Conservation (phyloP, 2,329 filamentous ascomycete species). For the Ascochyta clinopodiicola region DNA sequence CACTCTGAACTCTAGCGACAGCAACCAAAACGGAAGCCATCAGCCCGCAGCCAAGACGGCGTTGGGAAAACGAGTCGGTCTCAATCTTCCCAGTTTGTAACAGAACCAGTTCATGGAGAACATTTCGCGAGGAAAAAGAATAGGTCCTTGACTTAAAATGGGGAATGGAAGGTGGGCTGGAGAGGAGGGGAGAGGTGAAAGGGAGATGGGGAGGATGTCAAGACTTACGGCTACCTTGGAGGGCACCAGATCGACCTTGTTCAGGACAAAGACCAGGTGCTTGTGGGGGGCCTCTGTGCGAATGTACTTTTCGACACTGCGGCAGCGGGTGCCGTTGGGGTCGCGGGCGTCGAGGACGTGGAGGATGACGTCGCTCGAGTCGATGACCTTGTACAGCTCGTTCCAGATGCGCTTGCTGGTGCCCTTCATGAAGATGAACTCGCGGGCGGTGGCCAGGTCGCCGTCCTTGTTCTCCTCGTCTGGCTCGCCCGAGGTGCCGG, state of each 20-base stretch:
- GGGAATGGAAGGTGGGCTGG: constrained; percentile 63
- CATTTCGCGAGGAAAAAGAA: constrained; percentile 56
- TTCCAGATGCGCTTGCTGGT: constrained; percentile 87
- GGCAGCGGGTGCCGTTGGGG: constrained; percentile 77
- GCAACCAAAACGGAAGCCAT: constrained; percentile 86
- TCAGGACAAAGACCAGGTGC: constrained; percentile 86
- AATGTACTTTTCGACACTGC: constrained; percentile 91
- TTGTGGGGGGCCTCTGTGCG: constrained; percentile 94
- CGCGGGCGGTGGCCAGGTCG: constrained; percentile 54
- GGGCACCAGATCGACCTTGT: constrained; percentile 92
- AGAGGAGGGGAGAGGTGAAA: constrained; percentile 11
- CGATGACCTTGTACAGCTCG: constrained; percentile 93
- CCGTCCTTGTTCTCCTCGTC: constrained; percentile 55
- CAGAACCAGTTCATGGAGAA: constrained; percentile 81
- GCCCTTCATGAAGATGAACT: constrained; percentile 89
- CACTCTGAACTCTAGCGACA: constrained; percentile 77
- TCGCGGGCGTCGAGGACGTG: constrained; percentile 52
- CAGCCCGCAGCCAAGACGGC: constrained; percentile 72
- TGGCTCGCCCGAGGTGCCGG: constrained; percentile 69
- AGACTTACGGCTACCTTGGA: constrained; percentile 91
- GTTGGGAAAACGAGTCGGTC: constrained; percentile 69
- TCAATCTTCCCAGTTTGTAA: constrained; percentile 99
- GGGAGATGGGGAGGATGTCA: constrained; percentile 8
- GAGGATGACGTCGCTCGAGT: constrained; percentile 95
- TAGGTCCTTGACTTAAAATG: constrained; percentile 91